phyloP scores from a whole-genome alignment of 345 rosid genomes.

The Linum usitatissimum region DNA sequence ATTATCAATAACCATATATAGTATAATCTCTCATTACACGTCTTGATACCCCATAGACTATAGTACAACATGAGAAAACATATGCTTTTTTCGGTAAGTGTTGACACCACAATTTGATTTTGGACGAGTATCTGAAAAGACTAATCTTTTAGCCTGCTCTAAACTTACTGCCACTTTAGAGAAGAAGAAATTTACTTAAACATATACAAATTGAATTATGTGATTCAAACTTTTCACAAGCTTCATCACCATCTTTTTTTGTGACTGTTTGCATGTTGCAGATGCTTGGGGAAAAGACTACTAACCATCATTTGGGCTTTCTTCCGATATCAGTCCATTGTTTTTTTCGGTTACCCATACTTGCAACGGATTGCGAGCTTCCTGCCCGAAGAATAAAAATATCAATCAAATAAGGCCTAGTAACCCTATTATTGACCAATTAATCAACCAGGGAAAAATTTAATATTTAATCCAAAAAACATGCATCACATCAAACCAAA shows the following conservation, averaged over 20 bases:
- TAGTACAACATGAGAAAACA: too few relatives aligned
- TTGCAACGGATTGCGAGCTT: conserved; percentile 69
- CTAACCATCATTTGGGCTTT: conserved; percentile 63
- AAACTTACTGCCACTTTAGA: not conserved
- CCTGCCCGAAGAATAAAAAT: conserved; percentile 37
- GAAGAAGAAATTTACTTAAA: not conserved
- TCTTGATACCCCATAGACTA: not conserved
- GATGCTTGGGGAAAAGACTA: not conserved
- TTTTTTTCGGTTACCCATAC: conserved; percentile 73
- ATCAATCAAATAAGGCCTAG: not conserved
- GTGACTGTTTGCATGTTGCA: not conserved
- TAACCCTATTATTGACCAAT: not conserved
- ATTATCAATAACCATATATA: not conserved
- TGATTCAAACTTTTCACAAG: not conserved
- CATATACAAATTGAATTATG: not conserved
- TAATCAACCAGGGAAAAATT: not conserved
- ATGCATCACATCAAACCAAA: not conserved
- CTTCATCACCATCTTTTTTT: not conserved
- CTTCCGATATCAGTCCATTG: conserved; percentile 67
- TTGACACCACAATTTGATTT: too few relatives aligned
- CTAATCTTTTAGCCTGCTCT: not conserved
- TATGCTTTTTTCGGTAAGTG: too few relatives aligned
- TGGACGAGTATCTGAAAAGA: too few relatives aligned
- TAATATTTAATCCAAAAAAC: not conserved
- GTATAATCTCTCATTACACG: not conserved